A percentile compares a stretch with the other conserved stretches of the same genome.
phyloP scores from a whole-genome alignment of 257 asterid species.

The Coffea canephora region DNA sequence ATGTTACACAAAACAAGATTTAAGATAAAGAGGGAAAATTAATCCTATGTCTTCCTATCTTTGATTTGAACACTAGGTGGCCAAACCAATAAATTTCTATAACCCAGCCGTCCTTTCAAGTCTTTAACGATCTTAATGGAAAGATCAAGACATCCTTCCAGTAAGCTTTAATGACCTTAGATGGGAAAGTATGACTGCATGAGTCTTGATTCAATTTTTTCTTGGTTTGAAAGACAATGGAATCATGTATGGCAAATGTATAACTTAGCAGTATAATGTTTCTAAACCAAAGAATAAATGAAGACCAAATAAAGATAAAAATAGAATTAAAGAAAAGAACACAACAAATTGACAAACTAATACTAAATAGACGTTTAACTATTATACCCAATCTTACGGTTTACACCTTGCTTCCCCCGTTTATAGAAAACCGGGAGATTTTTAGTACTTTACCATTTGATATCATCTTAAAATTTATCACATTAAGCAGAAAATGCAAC shows the following conservation, averaged over 20 bases:
- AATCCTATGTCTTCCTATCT: not conserved
- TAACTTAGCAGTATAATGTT: not conserved
- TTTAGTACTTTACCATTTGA: not conserved
- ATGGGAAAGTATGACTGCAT: not conserved
- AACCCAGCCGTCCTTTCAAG: not conserved
- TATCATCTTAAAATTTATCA: not conserved
- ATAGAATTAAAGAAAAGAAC: too few species aligned
- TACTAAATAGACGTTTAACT: not conserved
- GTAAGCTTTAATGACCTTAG: not conserved
- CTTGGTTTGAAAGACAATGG: not conserved
- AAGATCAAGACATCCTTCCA: not conserved
- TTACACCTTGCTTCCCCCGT: not conserved
- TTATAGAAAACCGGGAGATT: not conserved
- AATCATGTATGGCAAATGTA: not conserved
- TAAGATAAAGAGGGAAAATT: not conserved
- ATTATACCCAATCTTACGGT: not conserved
- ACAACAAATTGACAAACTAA: not conserved
- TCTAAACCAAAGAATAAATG: not conserved
- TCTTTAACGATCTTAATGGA: not conserved
- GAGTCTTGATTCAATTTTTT: not conserved
- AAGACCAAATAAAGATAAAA: not conserved
- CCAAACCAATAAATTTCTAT: not conserved
- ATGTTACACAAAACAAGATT: conserved; percentile 16
- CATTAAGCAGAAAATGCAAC: not conserved
- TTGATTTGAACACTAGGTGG: not conserved